A percentile compares a stretch with the other conserved stretches of the same genome.
These are phyloP conservation scores for Teratosphaeria nubilosa DNA, from an alignment of 2,329 filamentous ascomycete species.

Conservation along the genomic window DNA sequence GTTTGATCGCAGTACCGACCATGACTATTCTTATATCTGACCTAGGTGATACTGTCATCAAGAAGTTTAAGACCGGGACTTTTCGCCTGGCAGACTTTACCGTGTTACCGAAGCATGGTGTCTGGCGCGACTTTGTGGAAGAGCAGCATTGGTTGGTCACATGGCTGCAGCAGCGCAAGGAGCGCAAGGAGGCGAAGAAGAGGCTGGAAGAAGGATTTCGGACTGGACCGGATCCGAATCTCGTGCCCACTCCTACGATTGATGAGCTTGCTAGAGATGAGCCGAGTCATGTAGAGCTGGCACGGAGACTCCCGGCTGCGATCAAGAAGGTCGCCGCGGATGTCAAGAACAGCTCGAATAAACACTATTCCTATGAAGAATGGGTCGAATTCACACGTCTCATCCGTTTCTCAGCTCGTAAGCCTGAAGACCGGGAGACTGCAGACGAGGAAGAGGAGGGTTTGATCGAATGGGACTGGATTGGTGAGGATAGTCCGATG, in stretches of 20 bases:
- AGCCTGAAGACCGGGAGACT: constrained; percentile 22
- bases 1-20: constrained; percentile 70
- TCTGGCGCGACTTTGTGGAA: constrained; percentile 43
- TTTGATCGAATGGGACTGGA: constrained; percentile 61
- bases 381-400: constrained; percentile 78
- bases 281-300: constrained; percentile 50
- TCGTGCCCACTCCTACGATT: constrained; percentile 21
- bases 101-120: constrained; percentile 51
- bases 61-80: constrained; percentile 52
- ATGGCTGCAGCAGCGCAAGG: constrained; percentile 28
- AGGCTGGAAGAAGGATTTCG: constrained; percentile 40
- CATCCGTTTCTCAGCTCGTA: constrained; percentile 46
- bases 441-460: constrained; percentile 44
- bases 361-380: constrained; percentile 68
- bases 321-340: constrained; percentile 59
- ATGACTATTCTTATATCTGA: constrained; percentile 81
- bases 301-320: constrained; percentile 53
- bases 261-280: constrained; percentile 36
- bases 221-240: constrained; percentile 26
- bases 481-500: constrained; percentile 59
- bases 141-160: constrained; percentile 35
- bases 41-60: constrained; percentile 73
- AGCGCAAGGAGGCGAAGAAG: constrained; percentile 17
- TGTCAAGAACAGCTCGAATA: constrained; percentile 46
- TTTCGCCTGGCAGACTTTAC: constrained; percentile 54